phyloP scores from a whole-genome alignment of 2,329 filamentous ascomycete species.

The Calonectria multiphialidica region DNA sequence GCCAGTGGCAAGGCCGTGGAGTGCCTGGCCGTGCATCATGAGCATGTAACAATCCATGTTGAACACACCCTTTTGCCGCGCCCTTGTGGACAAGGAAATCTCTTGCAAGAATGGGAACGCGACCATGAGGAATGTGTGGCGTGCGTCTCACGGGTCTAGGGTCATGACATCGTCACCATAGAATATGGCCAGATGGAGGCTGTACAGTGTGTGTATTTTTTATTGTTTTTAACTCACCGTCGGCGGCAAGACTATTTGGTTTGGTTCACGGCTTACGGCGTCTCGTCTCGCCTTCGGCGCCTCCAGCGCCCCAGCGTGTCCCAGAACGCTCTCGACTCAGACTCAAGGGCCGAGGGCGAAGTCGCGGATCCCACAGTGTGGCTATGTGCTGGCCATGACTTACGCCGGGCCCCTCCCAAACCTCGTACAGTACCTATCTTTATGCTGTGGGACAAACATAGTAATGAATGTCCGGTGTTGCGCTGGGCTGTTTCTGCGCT shows the following conservation, averaged over 20 bases:
- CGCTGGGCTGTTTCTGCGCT: conserved; percentile 32
- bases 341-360: neutral
- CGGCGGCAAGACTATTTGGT: neutral
- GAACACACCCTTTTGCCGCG: conserved; percentile 3
- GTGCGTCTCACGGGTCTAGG: neutral
- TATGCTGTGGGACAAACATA: conserved; percentile 43
- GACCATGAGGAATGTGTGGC: conserved; percentile 20
- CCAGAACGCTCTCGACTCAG: conserved; percentile 14
- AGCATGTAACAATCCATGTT: neutral
- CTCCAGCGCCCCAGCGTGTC: conserved; percentile 5
- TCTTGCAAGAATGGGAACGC: conserved; percentile 14
- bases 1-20: too few species aligned
- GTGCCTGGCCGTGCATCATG: too few species aligned
- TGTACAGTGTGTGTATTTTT: neutral
- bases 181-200: neutral
- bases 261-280: neutral
- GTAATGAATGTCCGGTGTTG: conserved; percentile 35
- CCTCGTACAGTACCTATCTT: conserved; percentile 23
- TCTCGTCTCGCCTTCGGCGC: neutral
- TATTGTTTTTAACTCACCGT: too few species aligned
- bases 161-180: neutral
- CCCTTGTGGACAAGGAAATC: neutral
- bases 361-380: conserved; percentile 22
- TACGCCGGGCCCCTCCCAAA: conserved; percentile 6
- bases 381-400: conserved; percentile 34